Conservation (phyloP, 176 grass and related monocot genomes). For the Coix lacrymajobi region DNA sequence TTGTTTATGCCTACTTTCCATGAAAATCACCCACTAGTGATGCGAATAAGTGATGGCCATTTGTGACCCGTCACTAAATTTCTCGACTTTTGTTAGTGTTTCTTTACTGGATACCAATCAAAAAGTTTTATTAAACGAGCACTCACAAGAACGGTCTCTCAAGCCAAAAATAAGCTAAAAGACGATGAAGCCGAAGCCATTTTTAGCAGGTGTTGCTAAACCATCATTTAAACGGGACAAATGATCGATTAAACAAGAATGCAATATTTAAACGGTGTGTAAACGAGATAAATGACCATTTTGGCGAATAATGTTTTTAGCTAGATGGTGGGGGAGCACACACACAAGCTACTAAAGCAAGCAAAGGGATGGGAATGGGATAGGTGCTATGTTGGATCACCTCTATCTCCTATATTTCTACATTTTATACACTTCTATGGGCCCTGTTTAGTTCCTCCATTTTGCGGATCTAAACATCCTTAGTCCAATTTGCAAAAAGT, state of each 20-base stretch:
- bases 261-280: no score
- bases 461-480: no score
- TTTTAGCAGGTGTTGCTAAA: background rate
- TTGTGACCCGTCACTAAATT: background rate
- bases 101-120: background rate
- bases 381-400: background rate
- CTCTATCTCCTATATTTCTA: background rate
- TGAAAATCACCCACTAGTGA: background rate
- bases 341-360: background rate
- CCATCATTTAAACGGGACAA: background rate
- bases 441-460: no score
- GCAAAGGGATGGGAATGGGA: background rate
- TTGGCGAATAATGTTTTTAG: no score
- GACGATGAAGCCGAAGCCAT: background rate
- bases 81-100: background rate
- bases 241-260: background rate
- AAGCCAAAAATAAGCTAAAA: background rate
- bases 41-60: background rate
- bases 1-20: background rate
- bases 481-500: no score
- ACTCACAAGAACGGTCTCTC: background rate
- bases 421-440: background rate
- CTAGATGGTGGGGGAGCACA: no score
- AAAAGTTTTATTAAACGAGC: background rate
- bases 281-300: no score